Evolutionary conservation across 2,329 filamentous ascomycete genomes (phyloP).

Genomic region (Penicillium sp.): DNA sequence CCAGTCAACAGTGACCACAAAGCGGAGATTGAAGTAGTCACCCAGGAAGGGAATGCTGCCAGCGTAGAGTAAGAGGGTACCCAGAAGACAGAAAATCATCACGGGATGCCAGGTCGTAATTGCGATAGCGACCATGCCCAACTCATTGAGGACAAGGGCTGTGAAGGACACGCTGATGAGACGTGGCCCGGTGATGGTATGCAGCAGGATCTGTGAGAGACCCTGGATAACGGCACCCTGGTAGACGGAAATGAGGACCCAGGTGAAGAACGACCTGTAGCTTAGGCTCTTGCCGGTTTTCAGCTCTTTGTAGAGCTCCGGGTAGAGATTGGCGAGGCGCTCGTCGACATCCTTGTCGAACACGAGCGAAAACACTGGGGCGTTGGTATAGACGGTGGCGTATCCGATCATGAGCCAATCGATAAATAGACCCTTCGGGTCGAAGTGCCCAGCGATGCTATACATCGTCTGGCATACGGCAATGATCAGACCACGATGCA

Average conservation of each 20-base stretch:
- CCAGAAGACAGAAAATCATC: constrained; percentile 83
- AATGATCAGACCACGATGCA: constrained; percentile 94
- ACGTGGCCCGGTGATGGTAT: constrained; percentile 64
- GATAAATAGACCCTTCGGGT: constrained; percentile 91
- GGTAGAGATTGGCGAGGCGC: constrained; percentile 89
- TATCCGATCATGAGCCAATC: constrained; percentile 98
- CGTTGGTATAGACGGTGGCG: constrained; percentile 92
- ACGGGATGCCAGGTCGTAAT: constrained; percentile 96
- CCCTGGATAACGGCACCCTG: constrained; percentile 95
- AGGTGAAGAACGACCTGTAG: constrained; percentile 94
- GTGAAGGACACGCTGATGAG: constrained; percentile 95
- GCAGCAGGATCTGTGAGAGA: constrained; percentile 84
- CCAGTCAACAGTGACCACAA: constrained; percentile 78
- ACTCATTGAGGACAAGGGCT: constrained; percentile 87
- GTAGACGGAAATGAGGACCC: constrained; percentile 93
- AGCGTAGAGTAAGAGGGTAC: constrained; percentile 79
- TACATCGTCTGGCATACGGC: constrained; percentile 96
- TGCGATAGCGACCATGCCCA: constrained; percentile 95
- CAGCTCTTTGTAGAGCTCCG: constrained; percentile 97
- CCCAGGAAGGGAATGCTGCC: constrained; percentile 84
- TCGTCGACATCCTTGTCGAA: constrained; percentile 96
- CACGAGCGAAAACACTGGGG: constrained; percentile 88
- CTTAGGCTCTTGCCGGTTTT: constrained; percentile 83
- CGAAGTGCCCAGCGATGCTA: constrained; percentile 88
- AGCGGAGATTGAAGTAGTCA: constrained; percentile 84